Base-by-base conservation (phyloP, 1,284 basidiomycete species). In the Amylostereum chailletii region DNA sequence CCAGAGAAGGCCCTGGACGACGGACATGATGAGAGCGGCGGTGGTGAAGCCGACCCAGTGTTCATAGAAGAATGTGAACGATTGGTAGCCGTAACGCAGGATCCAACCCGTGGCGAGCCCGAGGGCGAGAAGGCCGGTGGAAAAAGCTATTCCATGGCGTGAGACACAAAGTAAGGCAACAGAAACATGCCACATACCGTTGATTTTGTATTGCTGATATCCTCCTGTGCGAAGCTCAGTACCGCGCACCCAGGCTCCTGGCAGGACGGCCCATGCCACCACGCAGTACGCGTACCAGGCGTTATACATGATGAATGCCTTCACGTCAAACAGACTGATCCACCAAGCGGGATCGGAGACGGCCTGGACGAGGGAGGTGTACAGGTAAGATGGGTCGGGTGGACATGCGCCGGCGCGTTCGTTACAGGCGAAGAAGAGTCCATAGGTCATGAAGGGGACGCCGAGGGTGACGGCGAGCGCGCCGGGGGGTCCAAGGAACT, bases 271-370 rank as follows among this genome's bases (percentile, higher is more conserved):
- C 94, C 94, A 97, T 6, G 90, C 78, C 2, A 81, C 65, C 40
- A 98, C 80, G 55, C 81, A 86, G 68, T 88, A 99, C 11, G 80
- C 70, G 67, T 98, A 98, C 95, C 95, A 99, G 0, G 66, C 89
- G 48, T 87, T 66, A 70, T 98, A 99, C 33, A 90, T 75, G 31
- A 78, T 60, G 11, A 79, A 66, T 0, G 90, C 94, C 51, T 92
- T 71, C 0, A 78, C 78, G 61, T 97, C 93, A 80, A 86, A 94
- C 5, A 96, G 75, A 34, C 72, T 65, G 49, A 67, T 70, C 86
- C 86, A 90, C 77, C 79, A 91, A 8, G 70, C 61, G 2, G 67
- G 60, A 53, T 70, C 65, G 2, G 73, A 67, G n/a, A 89, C 58
- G 0, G 81, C 66, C 26, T 66, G 58, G 34, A 74, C 53, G 46